These are phyloP conservation scores for Micractinium conductrix DNA, from an alignment of 139 green algal species.

Conservation along the genomic window DNA sequence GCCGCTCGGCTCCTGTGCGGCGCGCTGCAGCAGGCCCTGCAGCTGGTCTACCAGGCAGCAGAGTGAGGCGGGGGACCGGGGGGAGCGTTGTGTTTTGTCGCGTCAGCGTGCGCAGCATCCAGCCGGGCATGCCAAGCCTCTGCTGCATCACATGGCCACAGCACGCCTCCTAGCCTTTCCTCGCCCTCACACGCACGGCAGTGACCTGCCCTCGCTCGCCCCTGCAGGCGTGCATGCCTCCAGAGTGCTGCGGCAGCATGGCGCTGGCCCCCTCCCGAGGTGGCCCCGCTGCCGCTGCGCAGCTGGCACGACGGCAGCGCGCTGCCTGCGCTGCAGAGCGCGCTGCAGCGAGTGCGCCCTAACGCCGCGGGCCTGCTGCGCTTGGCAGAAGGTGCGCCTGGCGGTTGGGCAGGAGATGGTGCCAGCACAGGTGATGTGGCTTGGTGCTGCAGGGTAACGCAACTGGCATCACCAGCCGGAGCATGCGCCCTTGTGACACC, in stretches of 20 bases:
- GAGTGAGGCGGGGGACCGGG: too few relatives aligned
- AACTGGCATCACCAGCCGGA: neutral
- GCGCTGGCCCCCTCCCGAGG: conserved; percentile 42
- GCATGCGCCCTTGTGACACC: neutral
- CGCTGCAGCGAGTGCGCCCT: neutral
- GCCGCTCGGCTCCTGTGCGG: neutral
- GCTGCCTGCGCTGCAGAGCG: neutral
- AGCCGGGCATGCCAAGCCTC: too few relatives aligned
- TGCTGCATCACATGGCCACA: too few relatives aligned
- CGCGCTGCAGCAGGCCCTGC: neutral
- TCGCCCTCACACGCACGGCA: too few relatives aligned
- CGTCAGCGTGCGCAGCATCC: too few relatives aligned
- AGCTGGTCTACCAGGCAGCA: neutral
- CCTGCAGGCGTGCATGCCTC: conserved; percentile 19
- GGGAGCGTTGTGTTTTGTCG: too few relatives aligned
- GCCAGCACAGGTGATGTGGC: neutral
- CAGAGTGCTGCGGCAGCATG: conserved; percentile 11
- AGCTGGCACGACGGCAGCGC: conserved; percentile 14
- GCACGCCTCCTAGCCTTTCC: too few relatives aligned
- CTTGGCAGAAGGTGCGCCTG: neutral
- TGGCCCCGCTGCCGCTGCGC: neutral
- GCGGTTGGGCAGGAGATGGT: neutral
- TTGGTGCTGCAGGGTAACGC: neutral
- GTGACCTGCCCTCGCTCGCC: too few relatives aligned
- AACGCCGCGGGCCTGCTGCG: neutral